phyloP scores from a whole-genome alignment of 2,329 filamentous ascomycete species.

The Plectosphaerella sp. region DNA sequence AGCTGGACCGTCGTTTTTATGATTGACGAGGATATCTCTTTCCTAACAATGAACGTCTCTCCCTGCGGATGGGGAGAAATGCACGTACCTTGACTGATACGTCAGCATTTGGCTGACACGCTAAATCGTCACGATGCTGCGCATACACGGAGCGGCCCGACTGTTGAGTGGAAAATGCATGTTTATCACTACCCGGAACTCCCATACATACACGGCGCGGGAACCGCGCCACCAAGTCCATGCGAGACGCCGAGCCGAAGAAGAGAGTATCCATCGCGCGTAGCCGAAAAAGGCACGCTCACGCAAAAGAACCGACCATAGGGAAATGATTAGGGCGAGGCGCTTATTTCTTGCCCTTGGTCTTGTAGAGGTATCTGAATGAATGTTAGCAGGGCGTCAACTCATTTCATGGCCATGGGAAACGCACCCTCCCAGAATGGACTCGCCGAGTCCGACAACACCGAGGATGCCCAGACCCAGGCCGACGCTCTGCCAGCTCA shows the following conservation, averaged over 20 bases:
- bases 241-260: not conserved
- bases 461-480: slow-evolving; percentile 47
- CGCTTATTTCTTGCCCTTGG: slow-evolving; percentile 24
- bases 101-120: no score
- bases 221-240: not conserved
- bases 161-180: not conserved
- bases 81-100: no score
- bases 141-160: no score
- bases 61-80: no score
- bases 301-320: not conserved
- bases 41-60: no score
- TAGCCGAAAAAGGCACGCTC: not conserved
- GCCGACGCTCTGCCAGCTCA: slow-evolving; percentile 46
- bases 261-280: not conserved
- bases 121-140: no score
- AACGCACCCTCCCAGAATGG: slow-evolving; percentile 42
- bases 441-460: slow-evolving; percentile 44
- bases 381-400: not conserved
- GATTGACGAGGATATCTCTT: no score
- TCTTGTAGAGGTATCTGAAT: slow-evolving; percentile 28
- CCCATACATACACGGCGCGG: not conserved
- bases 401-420: not conserved
- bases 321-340: not conserved
- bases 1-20: no score
- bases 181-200: not conserved